Evolutionary conservation across 2,329 filamentous ascomycete genomes (phyloP).

Genomic region (Anthostomella pinea): DNA sequence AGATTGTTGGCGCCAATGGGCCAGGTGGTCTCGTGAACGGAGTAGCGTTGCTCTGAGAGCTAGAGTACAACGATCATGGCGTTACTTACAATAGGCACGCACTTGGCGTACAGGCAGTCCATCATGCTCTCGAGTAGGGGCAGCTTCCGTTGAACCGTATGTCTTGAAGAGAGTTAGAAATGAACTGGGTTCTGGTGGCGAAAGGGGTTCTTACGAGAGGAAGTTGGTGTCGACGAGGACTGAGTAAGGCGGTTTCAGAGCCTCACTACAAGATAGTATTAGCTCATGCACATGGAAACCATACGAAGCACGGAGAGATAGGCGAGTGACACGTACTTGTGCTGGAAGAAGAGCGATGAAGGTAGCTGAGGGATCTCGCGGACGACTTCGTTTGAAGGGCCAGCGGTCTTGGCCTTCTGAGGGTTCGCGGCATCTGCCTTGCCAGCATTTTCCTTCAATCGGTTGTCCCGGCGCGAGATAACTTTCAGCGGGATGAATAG

Average conservation of each 20-base stretch:
- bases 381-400: constrained; percentile 58
- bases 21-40: too few species aligned
- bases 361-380: constrained; percentile 80
- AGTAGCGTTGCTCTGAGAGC: too few species aligned
- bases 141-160: constrained; percentile 88
- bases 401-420: constrained; percentile 54
- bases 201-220: constrained; percentile 47
- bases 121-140: constrained; percentile 82
- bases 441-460: constrained; percentile 76
- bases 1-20: too few species aligned
- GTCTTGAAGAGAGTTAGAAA: too few species aligned
- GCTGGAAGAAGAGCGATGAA: constrained; percentile 76
- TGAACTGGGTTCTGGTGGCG: too few species aligned
- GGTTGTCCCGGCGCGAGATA: constrained; percentile 75
- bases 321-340: constrained; percentile 48
- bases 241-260: constrained; percentile 77
- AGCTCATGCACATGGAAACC: too few species aligned
- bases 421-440: constrained; percentile 59
- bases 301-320: too few species aligned
- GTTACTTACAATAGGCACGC: constrained; percentile 71
- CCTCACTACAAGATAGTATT: constrained; percentile 51
- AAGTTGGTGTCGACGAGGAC: constrained; percentile 69
- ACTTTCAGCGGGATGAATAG: too few species aligned
- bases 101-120: constrained; percentile 89
- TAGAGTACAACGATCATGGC: not conserved